These are phyloP conservation scores for Macrocybe gigantea DNA, from an alignment of 768 basidiomycete genomes.

Conservation along the genomic window DNA sequence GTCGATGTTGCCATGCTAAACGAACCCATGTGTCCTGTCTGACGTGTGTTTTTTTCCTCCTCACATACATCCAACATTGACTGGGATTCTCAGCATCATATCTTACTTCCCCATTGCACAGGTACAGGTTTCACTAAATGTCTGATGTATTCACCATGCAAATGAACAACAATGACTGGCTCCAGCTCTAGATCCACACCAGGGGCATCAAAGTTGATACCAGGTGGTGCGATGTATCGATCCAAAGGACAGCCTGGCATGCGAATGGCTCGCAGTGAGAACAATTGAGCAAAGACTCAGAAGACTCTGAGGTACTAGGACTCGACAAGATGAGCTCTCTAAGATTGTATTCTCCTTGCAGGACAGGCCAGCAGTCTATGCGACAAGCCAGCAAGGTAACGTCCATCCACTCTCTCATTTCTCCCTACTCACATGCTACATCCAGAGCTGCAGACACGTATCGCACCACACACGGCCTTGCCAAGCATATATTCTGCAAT, in stretches of 20 bases:
- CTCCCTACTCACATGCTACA: no score
- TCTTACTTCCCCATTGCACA: slow-evolving; percentile 72
- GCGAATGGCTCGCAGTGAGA: no score
- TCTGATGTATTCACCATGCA: slow-evolving; percentile 64
- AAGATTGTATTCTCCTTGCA: no score
- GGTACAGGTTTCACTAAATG: slow-evolving; percentile 63
- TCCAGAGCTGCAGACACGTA: no score
- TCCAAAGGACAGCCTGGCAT: slow-evolving; percentile 41
- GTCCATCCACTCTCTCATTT: no score
- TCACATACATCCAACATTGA: not conserved
- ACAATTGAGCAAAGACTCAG: no score
- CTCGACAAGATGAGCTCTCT: no score
- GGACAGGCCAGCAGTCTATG: no score
- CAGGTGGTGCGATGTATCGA: slow-evolving; percentile 70
- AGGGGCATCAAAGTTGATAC: slow-evolving; percentile 77
- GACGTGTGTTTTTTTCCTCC: slow-evolving; percentile 45
- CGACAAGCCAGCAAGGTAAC: no score
- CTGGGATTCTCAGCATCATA: slow-evolving; percentile 52
- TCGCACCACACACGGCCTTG: no score
- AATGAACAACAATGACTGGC: slow-evolving; percentile 58
- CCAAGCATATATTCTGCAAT: no score
- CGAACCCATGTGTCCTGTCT: slow-evolving; percentile 84
- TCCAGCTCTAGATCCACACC: slow-evolving; percentile 51
- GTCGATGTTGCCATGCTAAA: slow-evolving; percentile 63
- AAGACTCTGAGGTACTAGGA: no score